Conservation (phyloP, 2,329 filamentous ascomycete genomes). For the Stachybotrys chartarum region DNA sequence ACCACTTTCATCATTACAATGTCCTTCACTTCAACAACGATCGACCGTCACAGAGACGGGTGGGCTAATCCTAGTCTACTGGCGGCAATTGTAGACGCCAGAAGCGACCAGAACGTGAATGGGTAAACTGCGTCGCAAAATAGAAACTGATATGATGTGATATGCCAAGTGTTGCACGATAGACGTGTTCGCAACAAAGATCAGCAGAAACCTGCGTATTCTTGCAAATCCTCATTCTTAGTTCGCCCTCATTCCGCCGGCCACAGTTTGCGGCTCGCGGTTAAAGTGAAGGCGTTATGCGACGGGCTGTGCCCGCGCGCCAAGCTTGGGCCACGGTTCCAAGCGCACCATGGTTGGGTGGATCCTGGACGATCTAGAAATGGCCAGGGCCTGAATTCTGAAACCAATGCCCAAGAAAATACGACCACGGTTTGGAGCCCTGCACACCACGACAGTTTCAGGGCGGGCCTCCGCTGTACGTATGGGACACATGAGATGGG, state of each 20-base stretch:
- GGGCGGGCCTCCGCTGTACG: too few relatives aligned
- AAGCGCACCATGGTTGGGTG: not conserved
- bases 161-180: not conserved
- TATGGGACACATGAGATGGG: not conserved
- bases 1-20: too few relatives aligned
- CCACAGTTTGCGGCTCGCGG: not conserved
- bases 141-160: not conserved
- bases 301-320: not conserved
- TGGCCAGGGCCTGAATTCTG: not conserved
- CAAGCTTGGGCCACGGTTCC: not conserved
- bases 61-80: not conserved
- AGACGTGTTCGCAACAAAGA: too few relatives aligned
- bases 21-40: not conserved
- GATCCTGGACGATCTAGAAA: not conserved
- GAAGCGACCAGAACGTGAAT: not conserved
- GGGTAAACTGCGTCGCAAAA: not conserved
- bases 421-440: not conserved
- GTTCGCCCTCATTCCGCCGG: not conserved
- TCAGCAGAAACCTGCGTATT: too few relatives aligned
- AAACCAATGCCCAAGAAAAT: not conserved
- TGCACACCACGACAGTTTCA: not conserved
- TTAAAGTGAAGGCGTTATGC: not conserved
- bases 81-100: not conserved
- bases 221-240: not conserved
- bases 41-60: not conserved